Base-by-base conservation (phyloP, 352 stramenopile genomes). In the Phytophthora litchii region DNA sequence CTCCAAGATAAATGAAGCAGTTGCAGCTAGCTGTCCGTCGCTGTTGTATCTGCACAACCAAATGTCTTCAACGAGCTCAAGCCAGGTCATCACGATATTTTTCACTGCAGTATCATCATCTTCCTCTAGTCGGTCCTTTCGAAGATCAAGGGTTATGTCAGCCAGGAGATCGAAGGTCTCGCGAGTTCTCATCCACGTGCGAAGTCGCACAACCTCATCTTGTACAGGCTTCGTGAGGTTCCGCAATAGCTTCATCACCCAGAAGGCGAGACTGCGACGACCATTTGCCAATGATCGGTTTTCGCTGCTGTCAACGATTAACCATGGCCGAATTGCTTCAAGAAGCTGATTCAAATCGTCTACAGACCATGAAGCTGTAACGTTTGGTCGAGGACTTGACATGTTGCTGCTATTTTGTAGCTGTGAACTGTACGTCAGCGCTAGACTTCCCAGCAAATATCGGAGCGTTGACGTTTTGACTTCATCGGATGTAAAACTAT, bases 41-140 rank as follows among this genome's bases (percentile, higher is more conserved):
- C 48, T 60, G 53, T 80, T 64, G 27, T 72, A 76, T 43, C 54
- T 55, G n/a, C 45, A 48, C 13, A 76, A 27, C 72, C 72, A 80
- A 9, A 80, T 47, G 16, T 44, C 16, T 25, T 74, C 43, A 0
- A 77, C 23, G 11, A 80, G 38, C 35, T 78, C 64, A 7, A 80
- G 37, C 53, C 60, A 75, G 9, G 67, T 40, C 3, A 42, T 20
- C 3, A 54, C 35, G n/a, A 66, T 41, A 19, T 46, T 64, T 29
- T 50, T 31, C 4, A 50, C 17, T 49, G 36, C 63, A 16, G 17
- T 38, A n/a, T 59, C 58, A 2, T 48, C 51, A 5, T 38, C 25
- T 48, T 46, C 29, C 13, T 41, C 19, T 1, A 5, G 3, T 11
- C 31, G 35, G 19, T 21, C 11, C 14, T 41, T 46, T 12, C 47